Conservation (phyloP, 2,329 filamentous ascomycete genomes). For the Neofusicoccum cordaticola region DNA sequence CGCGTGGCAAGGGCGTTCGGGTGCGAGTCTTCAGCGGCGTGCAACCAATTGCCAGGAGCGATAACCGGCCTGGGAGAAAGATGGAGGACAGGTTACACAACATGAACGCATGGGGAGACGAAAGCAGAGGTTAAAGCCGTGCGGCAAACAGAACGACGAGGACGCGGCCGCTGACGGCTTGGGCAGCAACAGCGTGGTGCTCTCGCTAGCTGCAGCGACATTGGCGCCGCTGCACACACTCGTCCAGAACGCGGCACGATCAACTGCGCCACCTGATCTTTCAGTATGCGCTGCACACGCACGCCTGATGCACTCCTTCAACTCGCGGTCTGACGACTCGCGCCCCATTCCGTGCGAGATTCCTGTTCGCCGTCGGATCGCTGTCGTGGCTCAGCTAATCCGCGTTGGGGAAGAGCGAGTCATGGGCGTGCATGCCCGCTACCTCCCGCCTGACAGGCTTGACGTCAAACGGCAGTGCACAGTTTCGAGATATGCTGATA, state of each 20-base stretch:
- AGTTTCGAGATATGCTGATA: background rate
- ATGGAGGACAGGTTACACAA: slow-evolving; percentile 1
- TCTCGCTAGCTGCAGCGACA: background rate
- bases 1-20: background rate
- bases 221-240: background rate
- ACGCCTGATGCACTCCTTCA: slow-evolving; percentile 1
- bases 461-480: background rate
- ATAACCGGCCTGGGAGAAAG: background rate
- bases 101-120: slow-evolving; percentile 3
- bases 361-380: slow-evolving; percentile 1
- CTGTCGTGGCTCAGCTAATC: background rate
- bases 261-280: background rate
- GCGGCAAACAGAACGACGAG: background rate
- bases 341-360: background rate
- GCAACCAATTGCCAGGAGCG: background rate
- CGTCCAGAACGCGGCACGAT: background rate
- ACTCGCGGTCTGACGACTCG: background rate
- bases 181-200: background rate
- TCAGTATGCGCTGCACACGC: background rate
- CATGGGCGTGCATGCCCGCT: background rate
- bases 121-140: slow-evolving; percentile 9
- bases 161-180: background rate
- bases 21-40: background rate
- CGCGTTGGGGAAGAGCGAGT: background rate
- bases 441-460: background rate